These are phyloP conservation scores for Ustilago lituana DNA, from an alignment of 1,284 basidiomycete species.

Conservation along the genomic window DNA sequence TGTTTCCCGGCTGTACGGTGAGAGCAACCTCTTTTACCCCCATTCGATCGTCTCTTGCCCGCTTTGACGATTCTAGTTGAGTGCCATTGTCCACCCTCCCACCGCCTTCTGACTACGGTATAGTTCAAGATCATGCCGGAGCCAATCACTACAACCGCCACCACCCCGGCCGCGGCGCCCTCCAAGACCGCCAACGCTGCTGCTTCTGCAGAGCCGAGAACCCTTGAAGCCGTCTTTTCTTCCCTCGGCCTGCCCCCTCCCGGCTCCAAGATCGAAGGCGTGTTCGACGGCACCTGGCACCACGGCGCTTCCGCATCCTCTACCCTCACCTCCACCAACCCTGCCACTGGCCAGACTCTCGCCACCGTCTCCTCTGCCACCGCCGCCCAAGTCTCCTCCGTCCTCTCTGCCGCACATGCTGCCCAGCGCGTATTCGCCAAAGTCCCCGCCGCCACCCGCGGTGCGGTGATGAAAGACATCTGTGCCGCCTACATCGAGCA, in stretches of 20 bases:
- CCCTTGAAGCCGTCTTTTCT: conserved; percentile 25
- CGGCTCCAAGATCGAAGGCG: conserved; percentile 43
- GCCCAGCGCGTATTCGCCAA: conserved; percentile 78
- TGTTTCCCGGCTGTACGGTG: too few species aligned
- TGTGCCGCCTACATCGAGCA: conserved; percentile 81
- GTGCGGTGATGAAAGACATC: conserved; percentile 87
- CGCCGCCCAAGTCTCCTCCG: conserved; percentile 75
- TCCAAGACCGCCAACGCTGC: neutral
- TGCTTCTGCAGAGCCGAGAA: neutral
- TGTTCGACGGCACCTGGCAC: conserved; percentile 55
- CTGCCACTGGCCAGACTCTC: conserved; percentile 54
- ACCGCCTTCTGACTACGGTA: too few species aligned
- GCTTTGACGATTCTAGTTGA: too few species aligned
- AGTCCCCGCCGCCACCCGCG: conserved; percentile 85
- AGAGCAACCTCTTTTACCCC: too few species aligned
- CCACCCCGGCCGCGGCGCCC: neutral
- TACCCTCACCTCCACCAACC: conserved; percentile 46
- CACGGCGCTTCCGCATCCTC: conserved; percentile 26
- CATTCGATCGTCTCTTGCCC: too few species aligned
- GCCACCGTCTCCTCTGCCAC: conserved; percentile 71
- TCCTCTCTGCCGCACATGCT: conserved; percentile 75
- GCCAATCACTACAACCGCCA: conserved; percentile 12
- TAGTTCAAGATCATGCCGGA: conserved; percentile 45
- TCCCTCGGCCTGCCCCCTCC: conserved; percentile 31
- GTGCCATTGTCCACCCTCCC: too few species aligned